Percentiles rank a stretch among this genome's conserved stretches.
Conservation (phyloP, 805 yeast species). For the Yamadazyma endophytica region DNA sequence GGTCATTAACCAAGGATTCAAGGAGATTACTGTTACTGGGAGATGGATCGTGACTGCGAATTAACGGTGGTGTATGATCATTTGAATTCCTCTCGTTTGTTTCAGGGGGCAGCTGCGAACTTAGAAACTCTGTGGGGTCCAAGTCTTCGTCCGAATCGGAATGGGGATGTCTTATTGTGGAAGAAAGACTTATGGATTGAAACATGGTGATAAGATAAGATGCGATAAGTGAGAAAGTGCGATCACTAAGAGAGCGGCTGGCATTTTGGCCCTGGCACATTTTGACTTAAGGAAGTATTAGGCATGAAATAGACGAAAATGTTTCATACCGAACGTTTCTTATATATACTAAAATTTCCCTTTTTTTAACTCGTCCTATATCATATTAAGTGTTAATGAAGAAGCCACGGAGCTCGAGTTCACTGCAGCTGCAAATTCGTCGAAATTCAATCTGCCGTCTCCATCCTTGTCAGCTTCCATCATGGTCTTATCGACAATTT, state of each 20-base stretch:
- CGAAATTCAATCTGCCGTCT: conserved; percentile 80
- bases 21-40: no score
- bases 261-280: not conserved
- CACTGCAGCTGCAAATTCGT: conserved; percentile 74
- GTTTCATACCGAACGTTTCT: no score
- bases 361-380: conserved; percentile 22
- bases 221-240: not conserved
- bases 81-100: conserved; percentile 2
- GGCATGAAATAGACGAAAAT: no score
- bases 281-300: no score
- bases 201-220: no score
- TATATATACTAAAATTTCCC: no score
- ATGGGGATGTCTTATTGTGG: no score
- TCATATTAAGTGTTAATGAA: conserved; percentile 51
- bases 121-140: conserved; percentile 22
- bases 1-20: no score
- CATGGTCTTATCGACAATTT: conserved; percentile 94
- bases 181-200: no score
- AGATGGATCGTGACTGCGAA: conserved; percentile 6
- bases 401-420: conserved; percentile 57
- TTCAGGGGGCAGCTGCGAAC: conserved; percentile 12
- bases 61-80: conserved; percentile 4
- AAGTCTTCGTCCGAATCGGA: conserved; percentile 16
- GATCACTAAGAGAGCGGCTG: not conserved
- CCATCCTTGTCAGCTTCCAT: conserved; percentile 88